Evolutionary conservation across 2,329 filamentous ascomycete species (phyloP).

Genomic region (Blastomyces parvus): DNA sequence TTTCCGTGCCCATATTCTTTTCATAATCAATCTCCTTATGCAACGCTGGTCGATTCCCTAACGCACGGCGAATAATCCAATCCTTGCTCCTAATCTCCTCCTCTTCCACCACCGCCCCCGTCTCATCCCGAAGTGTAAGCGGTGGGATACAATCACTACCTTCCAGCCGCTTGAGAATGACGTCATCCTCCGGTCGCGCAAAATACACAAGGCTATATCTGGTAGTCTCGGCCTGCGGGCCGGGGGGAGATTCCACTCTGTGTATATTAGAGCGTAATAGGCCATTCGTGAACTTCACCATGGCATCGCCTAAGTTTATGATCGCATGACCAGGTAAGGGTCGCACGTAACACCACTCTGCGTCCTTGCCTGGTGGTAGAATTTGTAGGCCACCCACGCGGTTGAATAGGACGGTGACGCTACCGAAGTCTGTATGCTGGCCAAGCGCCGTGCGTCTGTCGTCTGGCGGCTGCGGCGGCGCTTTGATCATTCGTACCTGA

Average conservation of each 20-base stretch:
- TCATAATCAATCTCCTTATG: conserved; percentile 25
- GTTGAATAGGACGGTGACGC: conserved; percentile 49
- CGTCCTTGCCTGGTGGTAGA: conserved; percentile 33
- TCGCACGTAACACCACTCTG: conserved; percentile 45
- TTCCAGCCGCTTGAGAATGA: conserved; percentile 34
- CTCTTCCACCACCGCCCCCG: conserved; percentile 16
- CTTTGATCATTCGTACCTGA: conserved; percentile 46
- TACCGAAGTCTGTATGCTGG: conserved; percentile 50
- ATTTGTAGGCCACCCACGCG: conserved; percentile 48
- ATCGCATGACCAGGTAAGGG: conserved; percentile 42
- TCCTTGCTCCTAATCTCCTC: conserved; percentile 34
- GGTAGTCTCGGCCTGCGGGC: conserved; percentile 35
- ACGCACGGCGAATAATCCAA: conserved; percentile 34
- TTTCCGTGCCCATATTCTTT: conserved; percentile 27
- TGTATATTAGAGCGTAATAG: conserved; percentile 37
- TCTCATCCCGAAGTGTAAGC: conserved; percentile 21
- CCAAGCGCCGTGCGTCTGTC: conserved; percentile 39
- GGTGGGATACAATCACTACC: conserved; percentile 28
- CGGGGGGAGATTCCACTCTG: conserved; percentile 43
- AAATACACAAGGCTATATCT: conserved; percentile 50
- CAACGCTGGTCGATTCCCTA: conserved; percentile 27
- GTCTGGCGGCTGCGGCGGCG: conserved; percentile 38
- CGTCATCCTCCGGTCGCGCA: conserved; percentile 42
- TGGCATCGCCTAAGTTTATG: conserved; percentile 37
- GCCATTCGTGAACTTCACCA: conserved; percentile 38